phyloP scores from a whole-genome alignment of 306 rosid genomes.

The Hippophae tibetana region DNA sequence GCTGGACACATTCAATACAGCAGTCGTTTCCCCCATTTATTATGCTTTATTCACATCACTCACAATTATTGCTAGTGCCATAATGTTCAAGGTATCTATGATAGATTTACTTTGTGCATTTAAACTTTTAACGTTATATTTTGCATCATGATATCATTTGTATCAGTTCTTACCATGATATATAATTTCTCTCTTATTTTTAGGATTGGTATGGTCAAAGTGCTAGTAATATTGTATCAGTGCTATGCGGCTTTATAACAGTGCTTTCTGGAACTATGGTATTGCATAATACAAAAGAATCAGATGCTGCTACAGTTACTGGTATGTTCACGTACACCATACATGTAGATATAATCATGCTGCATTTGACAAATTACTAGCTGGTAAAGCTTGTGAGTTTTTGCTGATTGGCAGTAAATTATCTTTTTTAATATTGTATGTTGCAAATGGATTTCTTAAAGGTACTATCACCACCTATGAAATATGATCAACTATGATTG shows the following conservation, averaged over 20 bases:
- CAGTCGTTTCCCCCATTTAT: conserved; percentile 83
- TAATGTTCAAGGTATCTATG: conserved; percentile 78
- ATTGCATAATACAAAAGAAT: conserved; percentile 69
- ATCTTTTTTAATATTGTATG: too few species aligned
- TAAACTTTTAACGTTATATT: neutral
- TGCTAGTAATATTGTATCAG: conserved; percentile 67
- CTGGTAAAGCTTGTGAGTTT: too few species aligned
- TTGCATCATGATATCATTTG: too few species aligned
- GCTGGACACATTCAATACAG: conserved; percentile 75
- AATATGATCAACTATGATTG: too few species aligned
- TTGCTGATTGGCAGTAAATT: too few species aligned
- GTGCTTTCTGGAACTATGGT: conserved; percentile 76
- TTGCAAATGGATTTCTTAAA: too few species aligned
- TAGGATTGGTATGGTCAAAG: conserved; percentile 94
- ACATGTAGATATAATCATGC: too few species aligned
- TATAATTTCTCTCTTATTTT: neutral
- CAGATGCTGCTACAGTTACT: conserved; percentile 47
- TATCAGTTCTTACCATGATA: neutral
- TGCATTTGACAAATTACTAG: too few species aligned
- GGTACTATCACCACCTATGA: too few species aligned
- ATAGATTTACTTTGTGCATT: conserved; percentile 9
- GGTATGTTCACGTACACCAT: conserved; percentile 25
- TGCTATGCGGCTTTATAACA: conserved; percentile 77
- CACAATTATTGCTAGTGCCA: conserved; percentile 81
- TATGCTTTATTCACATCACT: conserved; percentile 84